These are phyloP conservation scores for Parafenestella ontariensis DNA, from an alignment of 2,329 filamentous ascomycete species.

Conservation along the genomic window DNA sequence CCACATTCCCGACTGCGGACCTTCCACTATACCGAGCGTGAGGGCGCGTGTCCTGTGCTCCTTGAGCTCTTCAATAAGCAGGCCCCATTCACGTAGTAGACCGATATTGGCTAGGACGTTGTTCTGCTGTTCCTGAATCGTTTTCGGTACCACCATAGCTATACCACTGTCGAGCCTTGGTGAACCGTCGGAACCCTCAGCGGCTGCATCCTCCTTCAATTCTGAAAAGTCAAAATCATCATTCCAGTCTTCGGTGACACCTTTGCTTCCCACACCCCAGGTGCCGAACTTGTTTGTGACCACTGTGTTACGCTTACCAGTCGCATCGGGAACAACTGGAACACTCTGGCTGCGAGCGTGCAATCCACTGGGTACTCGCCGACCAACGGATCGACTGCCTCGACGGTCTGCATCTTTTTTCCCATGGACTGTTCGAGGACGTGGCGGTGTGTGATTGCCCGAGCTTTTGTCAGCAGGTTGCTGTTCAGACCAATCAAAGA, in stretches of 20 bases:
- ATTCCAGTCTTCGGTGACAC: constrained; percentile 86
- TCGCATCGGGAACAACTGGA: constrained; percentile 69
- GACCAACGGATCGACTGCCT: constrained; percentile 71
- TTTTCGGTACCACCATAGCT: constrained; percentile 75
- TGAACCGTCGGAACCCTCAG: constrained; percentile 43
- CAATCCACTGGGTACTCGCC: constrained; percentile 71
- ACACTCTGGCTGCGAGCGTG: constrained; percentile 85
- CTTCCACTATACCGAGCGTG: constrained; percentile 69
- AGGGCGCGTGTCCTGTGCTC: constrained; percentile 74
- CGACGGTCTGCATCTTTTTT: constrained; percentile 75
- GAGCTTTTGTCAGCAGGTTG: constrained; percentile 67
- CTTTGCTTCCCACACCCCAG: constrained; percentile 81
- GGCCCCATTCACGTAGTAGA: constrained; percentile 80
- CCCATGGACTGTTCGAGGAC: constrained; percentile 77
- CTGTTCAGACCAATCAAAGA: constrained; percentile 82
- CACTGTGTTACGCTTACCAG: constrained; percentile 61
- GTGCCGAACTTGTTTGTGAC: constrained; percentile 76
- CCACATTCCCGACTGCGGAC: constrained; percentile 70
- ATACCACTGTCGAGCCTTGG: constrained; percentile 54
- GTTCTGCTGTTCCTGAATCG: constrained; percentile 80
- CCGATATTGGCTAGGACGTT: constrained; percentile 84
- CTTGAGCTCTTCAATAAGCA: constrained; percentile 84
- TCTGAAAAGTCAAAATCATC: constrained; percentile 84
- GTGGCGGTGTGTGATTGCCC: constrained; percentile 63
- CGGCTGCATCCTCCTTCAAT: constrained; percentile 49